These are phyloP conservation scores for Silybum marianum DNA, from an alignment of 129 eudicot genomes.

Conservation along the genomic window DNA sequence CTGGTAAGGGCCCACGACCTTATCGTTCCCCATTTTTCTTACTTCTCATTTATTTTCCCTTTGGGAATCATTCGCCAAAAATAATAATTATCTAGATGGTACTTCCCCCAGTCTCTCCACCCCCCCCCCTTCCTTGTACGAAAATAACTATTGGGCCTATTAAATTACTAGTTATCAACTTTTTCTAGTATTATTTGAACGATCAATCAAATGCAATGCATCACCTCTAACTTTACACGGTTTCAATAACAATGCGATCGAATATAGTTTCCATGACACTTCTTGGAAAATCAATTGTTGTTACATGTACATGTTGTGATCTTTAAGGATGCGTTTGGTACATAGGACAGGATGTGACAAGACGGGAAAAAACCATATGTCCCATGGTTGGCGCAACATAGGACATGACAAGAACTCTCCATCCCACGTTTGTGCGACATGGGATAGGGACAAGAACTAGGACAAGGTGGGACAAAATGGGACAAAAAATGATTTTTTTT, in stretches of 20 bases:
- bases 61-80: too few relatives aligned
- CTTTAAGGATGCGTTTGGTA: background rate
- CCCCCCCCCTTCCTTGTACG: background rate
- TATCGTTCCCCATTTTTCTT: too few relatives aligned
- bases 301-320: background rate
- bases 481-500: too few relatives aligned
- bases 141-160: background rate
- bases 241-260: background rate
- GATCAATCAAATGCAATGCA: background rate
- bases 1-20: too few relatives aligned
- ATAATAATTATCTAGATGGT: too few relatives aligned
- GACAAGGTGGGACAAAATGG: too few relatives aligned
- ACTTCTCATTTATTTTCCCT: too few relatives aligned
- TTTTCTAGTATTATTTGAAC: background rate
- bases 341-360: background rate
- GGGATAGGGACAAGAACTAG: too few relatives aligned
- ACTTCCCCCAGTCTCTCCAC: background rate
- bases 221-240: background rate
- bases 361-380: too few relatives aligned
- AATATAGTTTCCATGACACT: background rate
- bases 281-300: background rate
- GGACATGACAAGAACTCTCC: too few relatives aligned
- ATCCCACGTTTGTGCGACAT: too few relatives aligned
- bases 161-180: background rate
- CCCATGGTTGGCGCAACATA: too few relatives aligned